Percentiles rank a stretch among this genome's conserved stretches.
Conservation (phyloP, 768 basidiomycete species). For the Pleurotus tuoliensis region DNA sequence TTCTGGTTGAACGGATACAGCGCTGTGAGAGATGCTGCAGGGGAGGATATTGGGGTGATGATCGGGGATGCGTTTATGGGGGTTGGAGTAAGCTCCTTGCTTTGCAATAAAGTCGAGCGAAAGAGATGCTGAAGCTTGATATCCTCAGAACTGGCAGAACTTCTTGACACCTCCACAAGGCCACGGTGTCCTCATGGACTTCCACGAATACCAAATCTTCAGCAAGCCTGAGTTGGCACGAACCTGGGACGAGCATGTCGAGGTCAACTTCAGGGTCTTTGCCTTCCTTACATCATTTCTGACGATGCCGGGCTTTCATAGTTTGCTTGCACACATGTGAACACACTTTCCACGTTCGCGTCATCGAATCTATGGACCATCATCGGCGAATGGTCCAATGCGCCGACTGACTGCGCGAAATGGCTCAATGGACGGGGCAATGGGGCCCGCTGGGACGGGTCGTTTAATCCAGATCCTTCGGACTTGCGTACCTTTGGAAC, state of each 20-base stretch:
- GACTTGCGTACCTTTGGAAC: constrained; percentile 48
- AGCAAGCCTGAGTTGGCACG: constrained; percentile 50
- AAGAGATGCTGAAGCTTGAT: neutral
- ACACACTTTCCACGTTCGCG: constrained; percentile 42
- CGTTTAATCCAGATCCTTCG: constrained; percentile 34
- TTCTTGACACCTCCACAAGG: constrained; percentile 52
- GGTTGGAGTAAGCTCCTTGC: constrained; percentile 8
- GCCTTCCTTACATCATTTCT: neutral
- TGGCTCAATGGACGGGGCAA: constrained; percentile 79
- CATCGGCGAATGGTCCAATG: constrained; percentile 77
- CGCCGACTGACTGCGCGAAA: constrained; percentile 68
- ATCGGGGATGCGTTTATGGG: constrained; percentile 69
- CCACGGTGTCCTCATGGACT: constrained; percentile 65
- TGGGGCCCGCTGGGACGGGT: constrained; percentile 69
- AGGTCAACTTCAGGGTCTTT: constrained; percentile 26
- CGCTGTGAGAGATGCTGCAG: constrained; percentile 48
- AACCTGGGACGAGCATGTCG: constrained; percentile 53
- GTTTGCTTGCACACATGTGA: constrained; percentile 53
- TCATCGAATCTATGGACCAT: constrained; percentile 66
- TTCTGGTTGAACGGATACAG: constrained; percentile 62
- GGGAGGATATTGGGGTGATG: constrained; percentile 53
- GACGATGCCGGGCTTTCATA: constrained; percentile 7
- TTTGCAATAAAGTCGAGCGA: too few species aligned
- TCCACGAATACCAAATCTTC: constrained; percentile 77
- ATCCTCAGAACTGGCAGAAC: constrained; percentile 48